Evolutionary conservation across 2,329 filamentous ascomycete species (phyloP).

Genomic region (Microcera coccophila): DNA sequence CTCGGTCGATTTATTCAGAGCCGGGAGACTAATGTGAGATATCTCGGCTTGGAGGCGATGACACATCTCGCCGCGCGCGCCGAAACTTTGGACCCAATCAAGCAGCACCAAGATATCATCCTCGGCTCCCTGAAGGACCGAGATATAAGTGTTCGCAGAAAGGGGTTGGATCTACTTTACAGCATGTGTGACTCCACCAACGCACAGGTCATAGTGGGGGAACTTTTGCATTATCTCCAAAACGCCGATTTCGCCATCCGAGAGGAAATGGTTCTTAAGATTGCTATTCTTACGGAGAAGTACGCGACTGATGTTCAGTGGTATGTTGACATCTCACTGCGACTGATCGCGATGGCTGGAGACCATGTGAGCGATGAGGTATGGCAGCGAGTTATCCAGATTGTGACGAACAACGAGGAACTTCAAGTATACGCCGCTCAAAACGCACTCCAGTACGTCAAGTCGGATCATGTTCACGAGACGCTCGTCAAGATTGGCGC

Average conservation of each 20-base stretch:
- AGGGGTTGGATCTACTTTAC: slow-evolving; percentile 93
- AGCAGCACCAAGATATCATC: slow-evolving; percentile 96
- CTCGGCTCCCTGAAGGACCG: slow-evolving; percentile 89
- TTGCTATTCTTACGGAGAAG: slow-evolving; percentile 96
- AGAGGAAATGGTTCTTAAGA: slow-evolving; percentile 99
- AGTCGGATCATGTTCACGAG: slow-evolving; percentile 90
- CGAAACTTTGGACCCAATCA: slow-evolving; percentile 94
- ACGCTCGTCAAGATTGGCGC: slow-evolving; percentile 96
- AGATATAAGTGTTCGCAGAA: slow-evolving; percentile 94
- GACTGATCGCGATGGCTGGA: slow-evolving; percentile 91
- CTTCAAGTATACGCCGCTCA: slow-evolving; percentile 94
- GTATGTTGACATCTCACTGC: slow-evolving; percentile 97
- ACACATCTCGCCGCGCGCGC: slow-evolving; percentile 91
- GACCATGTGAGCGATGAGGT: slow-evolving; percentile 99
- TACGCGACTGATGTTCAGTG: slow-evolving; percentile 98
- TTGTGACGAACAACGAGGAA: slow-evolving; percentile 98
- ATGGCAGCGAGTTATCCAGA: slow-evolving; percentile 98
- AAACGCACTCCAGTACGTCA: slow-evolving; percentile 87
- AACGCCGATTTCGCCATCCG: slow-evolving; percentile 96
- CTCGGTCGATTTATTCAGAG: slow-evolving; percentile 96
- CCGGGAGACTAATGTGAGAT: slow-evolving; percentile 93
- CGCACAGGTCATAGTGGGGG: slow-evolving; percentile 85
- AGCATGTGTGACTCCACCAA: slow-evolving; percentile 99
- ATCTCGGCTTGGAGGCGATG: slow-evolving; percentile 95
- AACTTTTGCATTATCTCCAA: slow-evolving; percentile 90